phyloP scores from a whole-genome alignment of 1,284 basidiomycete species.

The Rhodotorula sp. region DNA sequence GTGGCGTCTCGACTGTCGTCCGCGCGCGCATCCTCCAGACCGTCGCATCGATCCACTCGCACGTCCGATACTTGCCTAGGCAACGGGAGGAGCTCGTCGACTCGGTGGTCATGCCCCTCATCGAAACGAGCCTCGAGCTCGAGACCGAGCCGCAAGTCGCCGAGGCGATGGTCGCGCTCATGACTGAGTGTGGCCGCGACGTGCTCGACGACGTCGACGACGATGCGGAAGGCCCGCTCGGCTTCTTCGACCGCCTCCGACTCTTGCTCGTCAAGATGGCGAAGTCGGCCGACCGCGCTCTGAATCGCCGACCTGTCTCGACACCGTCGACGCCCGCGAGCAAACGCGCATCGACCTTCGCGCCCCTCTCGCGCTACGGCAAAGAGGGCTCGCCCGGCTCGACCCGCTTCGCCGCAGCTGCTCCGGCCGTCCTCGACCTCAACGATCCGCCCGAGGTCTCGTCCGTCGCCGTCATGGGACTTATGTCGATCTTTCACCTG shows the following conservation, averaged over 20 bases:
- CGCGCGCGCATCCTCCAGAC: constrained; percentile 49
- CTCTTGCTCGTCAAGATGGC: constrained; percentile 50
- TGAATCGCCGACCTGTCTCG: constrained; percentile 24
- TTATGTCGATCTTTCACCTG: constrained; percentile 68
- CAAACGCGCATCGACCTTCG: constrained; percentile 17
- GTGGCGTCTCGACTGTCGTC: constrained; percentile 37
- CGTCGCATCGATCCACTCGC: constrained; percentile 52
- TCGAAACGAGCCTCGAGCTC: constrained; percentile 51
- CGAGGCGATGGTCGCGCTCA: constrained; percentile 51
- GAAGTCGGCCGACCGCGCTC: constrained; percentile 39
- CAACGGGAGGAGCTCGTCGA: constrained; percentile 51
- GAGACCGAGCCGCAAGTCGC: constrained; percentile 51
- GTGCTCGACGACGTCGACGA: constrained; percentile 47
- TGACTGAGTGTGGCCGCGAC: constrained; percentile 52
- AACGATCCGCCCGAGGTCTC: constrained; percentile 31
- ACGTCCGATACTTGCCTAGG: constrained; percentile 52
- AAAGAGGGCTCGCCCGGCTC: constrained; percentile 23
- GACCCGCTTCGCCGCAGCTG: neutral
- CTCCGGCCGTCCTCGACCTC: constrained; percentile 1
- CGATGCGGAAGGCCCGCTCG: constrained; percentile 18
- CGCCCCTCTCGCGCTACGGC: constrained; percentile 27
- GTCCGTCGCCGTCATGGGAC: constrained; percentile 58
- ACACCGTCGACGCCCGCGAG: constrained; percentile 9
- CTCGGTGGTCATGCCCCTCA: constrained; percentile 53
- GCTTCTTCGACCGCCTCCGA: constrained; percentile 49